phyloP scores from a whole-genome alignment of 202 grass and related monocot species.

The Carex arenaria region DNA sequence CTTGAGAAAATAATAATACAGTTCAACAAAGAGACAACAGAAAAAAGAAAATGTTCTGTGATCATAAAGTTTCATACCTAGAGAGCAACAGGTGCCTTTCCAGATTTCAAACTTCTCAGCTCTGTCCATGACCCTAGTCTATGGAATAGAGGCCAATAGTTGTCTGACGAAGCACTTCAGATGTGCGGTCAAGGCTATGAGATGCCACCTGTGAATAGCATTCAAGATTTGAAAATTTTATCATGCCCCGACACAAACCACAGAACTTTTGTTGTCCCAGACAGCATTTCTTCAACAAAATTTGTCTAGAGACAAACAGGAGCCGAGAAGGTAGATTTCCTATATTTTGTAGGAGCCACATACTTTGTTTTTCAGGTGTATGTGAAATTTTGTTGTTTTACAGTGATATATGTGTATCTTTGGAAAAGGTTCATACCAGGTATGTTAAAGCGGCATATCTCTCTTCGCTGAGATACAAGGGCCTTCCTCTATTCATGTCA shows the following conservation, averaged over 20 bases:
- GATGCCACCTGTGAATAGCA: constrained; percentile 72
- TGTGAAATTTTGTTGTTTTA: background rate
- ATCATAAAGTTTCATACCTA: background rate
- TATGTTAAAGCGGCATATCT: constrained; percentile 87
- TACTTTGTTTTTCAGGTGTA: background rate
- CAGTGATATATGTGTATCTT: background rate
- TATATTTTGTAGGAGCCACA: background rate
- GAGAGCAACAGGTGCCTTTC: background rate
- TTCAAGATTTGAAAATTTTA: constrained; percentile 13
- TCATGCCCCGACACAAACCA: background rate
- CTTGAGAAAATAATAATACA: background rate
- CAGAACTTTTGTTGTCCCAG: constrained; percentile 9
- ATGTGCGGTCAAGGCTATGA: constrained; percentile 88
- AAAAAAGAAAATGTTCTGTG: background rate
- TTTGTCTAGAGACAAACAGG: background rate
- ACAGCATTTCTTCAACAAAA: background rate
- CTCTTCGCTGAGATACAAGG: constrained; percentile 90
- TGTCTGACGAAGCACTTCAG: constrained; percentile 94
- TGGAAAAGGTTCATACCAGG: constrained; percentile 40
- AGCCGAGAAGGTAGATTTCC: background rate
- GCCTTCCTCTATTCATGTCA: constrained; percentile 84
- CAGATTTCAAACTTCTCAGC: background rate
- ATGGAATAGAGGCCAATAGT: constrained; percentile 59
- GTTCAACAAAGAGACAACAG: background rate
- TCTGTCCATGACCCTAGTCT: constrained; percentile 37